phyloP scores from a whole-genome alignment of 352 stramenopile species.

The Phytopythium oedochilum region DNA sequence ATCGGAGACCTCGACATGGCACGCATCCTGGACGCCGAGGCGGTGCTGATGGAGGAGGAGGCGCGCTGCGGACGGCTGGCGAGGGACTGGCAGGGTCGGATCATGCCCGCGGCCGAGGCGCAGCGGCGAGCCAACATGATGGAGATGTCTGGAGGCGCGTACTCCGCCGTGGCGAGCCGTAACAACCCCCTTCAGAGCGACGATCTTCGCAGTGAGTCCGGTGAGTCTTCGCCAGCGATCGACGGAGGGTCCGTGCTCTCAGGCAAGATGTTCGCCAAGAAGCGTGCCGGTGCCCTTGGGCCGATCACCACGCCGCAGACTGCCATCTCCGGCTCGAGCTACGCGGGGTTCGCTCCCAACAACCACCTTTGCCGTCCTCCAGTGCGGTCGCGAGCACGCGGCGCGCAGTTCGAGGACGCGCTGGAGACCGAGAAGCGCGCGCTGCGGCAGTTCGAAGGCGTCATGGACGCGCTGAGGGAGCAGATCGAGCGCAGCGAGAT shows the following conservation, averaged over 20 bases:
- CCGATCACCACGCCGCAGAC: constrained; percentile 57
- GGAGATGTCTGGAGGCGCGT: constrained; percentile 44
- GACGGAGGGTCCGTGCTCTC: constrained; percentile 7
- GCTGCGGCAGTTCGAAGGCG: constrained; percentile 34
- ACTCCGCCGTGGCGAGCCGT: constrained; percentile 7
- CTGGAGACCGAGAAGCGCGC: constrained; percentile 42
- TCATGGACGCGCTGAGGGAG: constrained; percentile 51
- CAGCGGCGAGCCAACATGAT: constrained; percentile 49
- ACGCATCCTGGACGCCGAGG: constrained; percentile 65
- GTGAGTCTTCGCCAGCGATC: not conserved
- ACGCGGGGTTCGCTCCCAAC: not conserved
- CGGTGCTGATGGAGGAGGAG: constrained; percentile 71
- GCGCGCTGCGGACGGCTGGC: constrained; percentile 50
- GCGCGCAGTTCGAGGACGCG: constrained; percentile 64
- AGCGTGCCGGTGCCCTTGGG: constrained; percentile 61
- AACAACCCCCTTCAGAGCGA: not conserved
- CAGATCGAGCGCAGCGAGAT: constrained; percentile 75
- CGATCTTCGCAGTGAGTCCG: not conserved
- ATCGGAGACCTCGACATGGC: constrained; percentile 86
- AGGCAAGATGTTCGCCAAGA: constrained; percentile 49
- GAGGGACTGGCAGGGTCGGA: constrained; percentile 55
- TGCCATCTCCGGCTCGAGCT: not conserved
- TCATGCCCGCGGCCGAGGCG: constrained; percentile 66
- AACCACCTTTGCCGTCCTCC: not conserved
- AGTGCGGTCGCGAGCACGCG: constrained; percentile 41